Evolutionary conservation across 2,329 filamentous ascomycete genomes (phyloP).

Genomic region (Penicillium psychrosexuale): DNA sequence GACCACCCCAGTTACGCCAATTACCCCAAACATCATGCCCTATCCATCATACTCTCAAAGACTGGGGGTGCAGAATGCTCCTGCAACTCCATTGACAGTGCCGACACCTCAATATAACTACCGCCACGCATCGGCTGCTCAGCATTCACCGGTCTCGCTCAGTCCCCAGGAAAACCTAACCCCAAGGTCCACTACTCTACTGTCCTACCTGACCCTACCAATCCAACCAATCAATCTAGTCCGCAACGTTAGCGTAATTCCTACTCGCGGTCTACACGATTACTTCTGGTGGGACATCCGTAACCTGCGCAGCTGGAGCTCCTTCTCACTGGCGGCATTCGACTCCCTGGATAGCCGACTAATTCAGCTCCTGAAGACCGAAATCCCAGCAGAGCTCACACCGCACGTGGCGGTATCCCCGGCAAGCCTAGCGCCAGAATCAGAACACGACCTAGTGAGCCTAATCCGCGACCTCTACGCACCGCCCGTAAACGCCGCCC

Average conservation of each 20-base stretch:
- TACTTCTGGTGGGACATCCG: constrained; percentile 97
- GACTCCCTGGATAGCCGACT: constrained; percentile 66
- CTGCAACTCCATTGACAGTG: constrained; percentile 34
- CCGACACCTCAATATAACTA: constrained; percentile 29
- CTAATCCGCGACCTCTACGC: constrained; percentile 77
- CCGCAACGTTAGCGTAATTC: constrained; percentile 68
- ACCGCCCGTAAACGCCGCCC: constrained; percentile 80
- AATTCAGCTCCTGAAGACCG: constrained; percentile 67
- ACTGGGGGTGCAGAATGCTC: constrained; percentile 32
- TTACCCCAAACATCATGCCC: constrained; percentile 38
- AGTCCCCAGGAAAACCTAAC: constrained; percentile 28
- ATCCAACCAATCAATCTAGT: constrained; percentile 83
- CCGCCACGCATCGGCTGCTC: constrained; percentile 19
- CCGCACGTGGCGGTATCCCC: constrained; percentile 31
- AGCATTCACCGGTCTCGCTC: constrained; percentile 26
- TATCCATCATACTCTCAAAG: constrained; percentile 36
- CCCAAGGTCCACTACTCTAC: constrained; percentile 60
- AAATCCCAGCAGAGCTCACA: constrained; percentile 51
- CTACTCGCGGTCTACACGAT: constrained; percentile 65
- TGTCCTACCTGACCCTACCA: constrained; percentile 71
- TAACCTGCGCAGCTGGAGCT: constrained; percentile 77
- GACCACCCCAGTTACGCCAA: constrained; percentile 41
- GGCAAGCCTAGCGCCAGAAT: constrained; percentile 68
- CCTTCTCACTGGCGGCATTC: constrained; percentile 72
- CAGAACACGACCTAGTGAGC: constrained; percentile 69